Evolutionary conservation across 2,329 filamentous ascomycete species (phyloP).

Genomic region (Cucurbitaria berberidis): DNA sequence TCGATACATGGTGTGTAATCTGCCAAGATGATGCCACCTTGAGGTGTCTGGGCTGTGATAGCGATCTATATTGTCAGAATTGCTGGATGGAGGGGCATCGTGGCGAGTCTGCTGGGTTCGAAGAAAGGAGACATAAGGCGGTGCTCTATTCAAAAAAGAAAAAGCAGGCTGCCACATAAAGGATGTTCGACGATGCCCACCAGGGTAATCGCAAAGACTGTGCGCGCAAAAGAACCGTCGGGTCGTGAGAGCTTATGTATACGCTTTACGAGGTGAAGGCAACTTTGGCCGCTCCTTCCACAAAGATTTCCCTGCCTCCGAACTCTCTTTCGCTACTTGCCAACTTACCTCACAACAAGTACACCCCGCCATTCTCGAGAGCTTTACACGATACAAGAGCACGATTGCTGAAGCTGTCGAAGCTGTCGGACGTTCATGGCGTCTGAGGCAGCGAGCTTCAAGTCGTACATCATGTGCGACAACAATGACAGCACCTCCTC

Average conservation of each 20-base stretch:
- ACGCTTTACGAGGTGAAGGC: background rate
- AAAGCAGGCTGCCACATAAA: conserved; percentile 21
- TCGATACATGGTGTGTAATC: conserved; percentile 80
- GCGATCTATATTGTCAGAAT: conserved; percentile 73
- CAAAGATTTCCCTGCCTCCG: background rate
- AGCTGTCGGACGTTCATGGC: background rate
- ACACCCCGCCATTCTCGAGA: background rate
- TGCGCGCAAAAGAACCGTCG: too few species aligned
- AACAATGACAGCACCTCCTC: background rate
- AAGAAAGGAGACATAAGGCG: conserved; percentile 73
- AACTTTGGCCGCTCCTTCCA: background rate
- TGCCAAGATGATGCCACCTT: conserved; percentile 80
- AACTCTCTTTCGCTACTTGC: background rate
- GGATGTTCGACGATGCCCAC: background rate
- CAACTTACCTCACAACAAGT: background rate
- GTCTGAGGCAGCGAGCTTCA: background rate
- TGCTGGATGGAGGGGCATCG: conserved; percentile 86
- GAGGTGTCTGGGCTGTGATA: conserved; percentile 73
- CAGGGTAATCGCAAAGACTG: background rate
- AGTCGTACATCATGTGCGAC: background rate
- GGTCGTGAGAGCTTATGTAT: too few species aligned
- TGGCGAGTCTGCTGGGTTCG: conserved; percentile 70
- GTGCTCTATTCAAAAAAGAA: conserved; percentile 58
- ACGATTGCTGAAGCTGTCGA: background rate
- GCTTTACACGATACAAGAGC: background rate